Base-by-base conservation (phyloP, 2,329 filamentous ascomycete species). In the Penicillium sp. region DNA sequence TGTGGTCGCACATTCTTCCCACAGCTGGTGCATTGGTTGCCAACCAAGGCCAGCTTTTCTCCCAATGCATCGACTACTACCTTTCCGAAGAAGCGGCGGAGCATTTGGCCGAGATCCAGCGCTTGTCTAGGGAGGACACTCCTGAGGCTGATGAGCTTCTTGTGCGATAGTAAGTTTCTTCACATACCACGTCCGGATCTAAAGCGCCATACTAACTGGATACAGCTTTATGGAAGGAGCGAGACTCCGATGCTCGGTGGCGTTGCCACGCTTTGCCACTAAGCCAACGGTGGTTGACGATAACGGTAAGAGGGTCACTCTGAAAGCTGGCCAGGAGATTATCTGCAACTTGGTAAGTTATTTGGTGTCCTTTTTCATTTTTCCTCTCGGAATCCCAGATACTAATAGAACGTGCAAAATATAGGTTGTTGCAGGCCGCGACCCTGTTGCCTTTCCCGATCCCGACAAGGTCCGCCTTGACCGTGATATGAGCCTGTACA, bases 401-500 rank as follows among this genome's bases (percentile, higher is more conserved):
- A n/a, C 29, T 59, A 40, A 60, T 37, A 31, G 23, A 27, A 13
- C 8, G 12, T 34, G 2, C 32, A 6, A 45, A 31, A 51, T 29
- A 55, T 47, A 72, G 70, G 69, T 70, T 35, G 58, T 68, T 35
- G 74, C 72, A 40, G 70, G 68, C 49, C 66, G 66, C 39, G 74
- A 76, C 42, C 62, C 70, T 41, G 61, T 60, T 27, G 69, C 66
- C 45, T 76, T 75, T 59, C 68, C 70, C 5, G 70, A 76, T 39
- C 73, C 74, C 12, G 65, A 71, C 21, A 65, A 68, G 29, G 81
- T 91, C 23, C 79, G 84, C 60, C 82, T 88, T 0, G 78, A 82
- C 16, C 83, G 88, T 0, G 83, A 86, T 0, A 67, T 86, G 27
- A 80, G 83, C 6, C 71, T 75, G 1, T 91, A 91, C 67, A 79